Conservation (phyloP, 176 grass and related monocot genomes). For the Lolium rigidum region DNA sequence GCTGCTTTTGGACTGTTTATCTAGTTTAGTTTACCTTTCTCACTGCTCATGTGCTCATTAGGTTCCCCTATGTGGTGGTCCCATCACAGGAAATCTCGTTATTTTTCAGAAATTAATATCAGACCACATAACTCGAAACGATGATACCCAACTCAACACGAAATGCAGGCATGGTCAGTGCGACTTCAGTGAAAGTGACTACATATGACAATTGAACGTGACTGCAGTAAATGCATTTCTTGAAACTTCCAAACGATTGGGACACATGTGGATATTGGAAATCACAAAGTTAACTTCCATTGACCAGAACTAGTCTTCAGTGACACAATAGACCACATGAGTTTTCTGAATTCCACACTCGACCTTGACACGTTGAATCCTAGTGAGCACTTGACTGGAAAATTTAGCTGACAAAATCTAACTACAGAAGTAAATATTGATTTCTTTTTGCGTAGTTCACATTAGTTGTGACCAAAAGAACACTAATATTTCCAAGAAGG, state of each 20-base stretch:
- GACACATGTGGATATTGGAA: neutral
- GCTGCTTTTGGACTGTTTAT: neutral
- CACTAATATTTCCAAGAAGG: neutral
- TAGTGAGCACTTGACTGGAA: neutral
- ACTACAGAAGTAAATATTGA: neutral
- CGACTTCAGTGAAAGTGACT: neutral
- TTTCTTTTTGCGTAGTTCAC: neutral
- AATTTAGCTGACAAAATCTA: constrained; percentile 5
- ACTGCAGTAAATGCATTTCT: constrained; percentile 9
- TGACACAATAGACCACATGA: neutral
- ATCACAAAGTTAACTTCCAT: constrained; percentile 4
- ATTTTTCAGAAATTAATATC: neutral
- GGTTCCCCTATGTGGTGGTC: neutral
- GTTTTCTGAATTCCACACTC: neutral
- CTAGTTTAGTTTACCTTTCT: neutral
- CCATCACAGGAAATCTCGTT: neutral
- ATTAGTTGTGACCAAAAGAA: constrained; percentile 6
- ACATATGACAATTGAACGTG: neutral
- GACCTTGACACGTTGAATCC: constrained; percentile 10
- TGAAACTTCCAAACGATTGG: neutral
- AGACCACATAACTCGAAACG: neutral
- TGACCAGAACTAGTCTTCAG: constrained; percentile 12
- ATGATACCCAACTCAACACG: neutral
- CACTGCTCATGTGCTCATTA: neutral
- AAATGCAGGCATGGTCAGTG: neutral